Conservation (phyloP, 306 rosid genomes). For the Inga laurina region DNA sequence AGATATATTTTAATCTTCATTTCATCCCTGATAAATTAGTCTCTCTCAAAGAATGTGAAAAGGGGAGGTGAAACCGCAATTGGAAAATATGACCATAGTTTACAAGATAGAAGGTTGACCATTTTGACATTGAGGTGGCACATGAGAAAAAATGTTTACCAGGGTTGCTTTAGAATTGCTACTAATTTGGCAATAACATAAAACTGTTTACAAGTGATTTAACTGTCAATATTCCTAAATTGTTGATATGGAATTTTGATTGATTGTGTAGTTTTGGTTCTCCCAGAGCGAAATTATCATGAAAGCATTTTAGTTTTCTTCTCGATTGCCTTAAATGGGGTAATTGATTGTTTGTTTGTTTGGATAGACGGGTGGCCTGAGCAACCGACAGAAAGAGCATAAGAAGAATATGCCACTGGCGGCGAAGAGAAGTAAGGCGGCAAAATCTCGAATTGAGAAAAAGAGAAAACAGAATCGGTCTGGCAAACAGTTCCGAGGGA, state of each 20-base stretch:
- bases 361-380: slow-evolving; percentile 80
- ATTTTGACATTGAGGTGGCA: neutral
- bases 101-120: neutral
- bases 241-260: neutral
- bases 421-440: slow-evolving; percentile 64
- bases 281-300: neutral
- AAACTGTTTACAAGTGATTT: neutral
- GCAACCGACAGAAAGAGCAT: slow-evolving; percentile 85
- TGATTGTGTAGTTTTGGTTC: slow-evolving; percentile 3
- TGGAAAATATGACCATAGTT: neutral
- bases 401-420: slow-evolving; percentile 79
- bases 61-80: neutral
- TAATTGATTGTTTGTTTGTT: neutral
- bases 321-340: neutral
- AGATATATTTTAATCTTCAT: neutral
- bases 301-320: neutral
- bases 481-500: slow-evolving; percentile 77
- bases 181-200: neutral
- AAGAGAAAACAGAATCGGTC: slow-evolving; percentile 52
- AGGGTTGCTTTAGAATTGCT: neutral
- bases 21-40: neutral
- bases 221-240: neutral
- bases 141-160: neutral
- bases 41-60: neutral
- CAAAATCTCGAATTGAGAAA: slow-evolving; percentile 51